Evolutionary conservation across 345 rosid genomes (phyloP), one percentile per base, ranked within the genome.

Genomic region (Sonneratia caseolaris): DNA sequence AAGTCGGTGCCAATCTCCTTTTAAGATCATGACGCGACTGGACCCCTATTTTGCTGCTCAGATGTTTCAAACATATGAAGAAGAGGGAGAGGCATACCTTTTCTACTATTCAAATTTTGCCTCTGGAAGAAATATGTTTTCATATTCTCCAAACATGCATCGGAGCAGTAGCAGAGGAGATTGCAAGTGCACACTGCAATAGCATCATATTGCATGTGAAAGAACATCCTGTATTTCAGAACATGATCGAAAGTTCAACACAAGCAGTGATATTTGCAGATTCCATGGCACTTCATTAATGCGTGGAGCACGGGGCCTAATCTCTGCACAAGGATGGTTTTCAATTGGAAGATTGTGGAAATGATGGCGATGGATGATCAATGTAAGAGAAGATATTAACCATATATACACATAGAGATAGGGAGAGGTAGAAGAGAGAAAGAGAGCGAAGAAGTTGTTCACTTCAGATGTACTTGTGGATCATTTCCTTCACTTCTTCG

Each of bases 401-500:
- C 27, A 27, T 62, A 62, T 62, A 62, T 37, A 27, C 13, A 12
- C 37, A 35, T n/a, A 22, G 64, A 19, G 24, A 57, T 1, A 18
- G 32, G 35, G 64, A n/a, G 64, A n/a, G 32, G 47, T 49, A 32
- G 14, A 32, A 22, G 24, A 2, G 49, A 53, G 48, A 32, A 61
- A 15, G 47, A 53, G n/a, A 36, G 64, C 3, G 70, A 49, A 37
- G 24, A 40, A 27, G 27, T 9, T 56, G 48, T 8, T 42, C 15
- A 15, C 4, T 15, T 56, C 64, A 75, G 38, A 72, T 48, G 56
- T 69, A 80, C 62, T 91, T 91, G 64, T 83, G 74, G 69, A 93
- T 89, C 90, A 93, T 84, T 72, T 86, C 88, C 73, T 84, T 78
- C 3, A 93, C 97, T 87, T 89, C 93, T 69, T 93, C 94, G 40